Conservation (phyloP, 1,139 yeast genomes). For the Suhomyces bolitotheri region DNA sequence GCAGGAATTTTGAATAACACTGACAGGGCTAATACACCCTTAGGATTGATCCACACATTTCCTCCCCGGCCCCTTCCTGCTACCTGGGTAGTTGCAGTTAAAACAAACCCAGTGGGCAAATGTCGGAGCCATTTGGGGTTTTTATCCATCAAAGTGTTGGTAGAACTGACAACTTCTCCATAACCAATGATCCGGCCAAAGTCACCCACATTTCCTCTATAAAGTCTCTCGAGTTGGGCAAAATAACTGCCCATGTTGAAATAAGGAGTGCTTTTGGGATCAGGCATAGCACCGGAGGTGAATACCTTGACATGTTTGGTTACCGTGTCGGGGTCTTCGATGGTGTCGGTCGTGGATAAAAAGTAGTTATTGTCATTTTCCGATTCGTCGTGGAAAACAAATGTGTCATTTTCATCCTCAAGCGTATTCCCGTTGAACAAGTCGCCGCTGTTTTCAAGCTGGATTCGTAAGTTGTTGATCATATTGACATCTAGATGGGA, state of each 20-base stretch:
- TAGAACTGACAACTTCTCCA: conserved; percentile 89
- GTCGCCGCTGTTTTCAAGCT: conserved; percentile 42
- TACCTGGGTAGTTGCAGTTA: conserved; percentile 81
- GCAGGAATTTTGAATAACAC: conserved; percentile 64
- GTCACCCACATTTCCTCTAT: conserved; percentile 28
- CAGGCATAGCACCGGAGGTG: conserved; percentile 45
- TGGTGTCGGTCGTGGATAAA: conserved; percentile 43
- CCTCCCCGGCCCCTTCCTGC: conserved; percentile 95
- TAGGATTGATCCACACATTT: conserved; percentile 92
- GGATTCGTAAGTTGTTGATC: conserved; percentile 27
- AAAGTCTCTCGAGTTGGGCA: conserved; percentile 38
- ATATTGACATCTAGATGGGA: conserved; percentile 29
- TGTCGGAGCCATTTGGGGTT: conserved; percentile 59
- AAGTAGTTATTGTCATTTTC: conserved; percentile 24
- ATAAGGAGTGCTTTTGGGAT: conserved; percentile 60
- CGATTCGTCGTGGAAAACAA: conserved; percentile 42
- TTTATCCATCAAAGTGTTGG: conserved; percentile 73
- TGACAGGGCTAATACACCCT: conserved; percentile 86
- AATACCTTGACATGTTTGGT: conserved; percentile 54
- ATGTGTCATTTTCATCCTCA: conserved; percentile 55
- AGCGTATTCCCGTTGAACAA: conserved; percentile 44
- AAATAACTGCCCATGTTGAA: conserved; percentile 66
- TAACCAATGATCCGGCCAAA: conserved; percentile 70
- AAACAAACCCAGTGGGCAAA: conserved; percentile 70
- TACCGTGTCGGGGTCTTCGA: conserved; percentile 54